A percentile compares a stretch with the other conserved stretches of the same genome.
Evolutionary conservation across 768 basidiomycete species (phyloP).

Genomic region (Auricularia sp.): DNA sequence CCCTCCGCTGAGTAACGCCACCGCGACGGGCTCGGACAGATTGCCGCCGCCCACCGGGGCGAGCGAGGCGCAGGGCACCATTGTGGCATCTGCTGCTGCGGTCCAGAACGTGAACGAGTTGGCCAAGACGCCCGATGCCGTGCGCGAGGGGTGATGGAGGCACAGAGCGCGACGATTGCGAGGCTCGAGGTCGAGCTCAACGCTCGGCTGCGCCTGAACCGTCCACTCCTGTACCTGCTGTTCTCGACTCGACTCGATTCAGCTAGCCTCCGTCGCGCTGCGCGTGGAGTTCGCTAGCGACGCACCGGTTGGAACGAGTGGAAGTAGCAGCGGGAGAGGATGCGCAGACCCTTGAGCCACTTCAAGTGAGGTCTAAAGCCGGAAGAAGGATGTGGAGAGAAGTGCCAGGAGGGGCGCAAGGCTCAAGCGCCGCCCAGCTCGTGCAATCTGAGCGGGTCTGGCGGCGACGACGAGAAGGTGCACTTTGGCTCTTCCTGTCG

Average conservation of each 20-base stretch:
- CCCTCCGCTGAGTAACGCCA: background rate
- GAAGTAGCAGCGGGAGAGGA: background rate
- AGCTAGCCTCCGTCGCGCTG: too few relatives aligned
- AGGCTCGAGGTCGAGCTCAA: too few relatives aligned
- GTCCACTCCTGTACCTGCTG: too few relatives aligned
- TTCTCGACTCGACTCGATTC: too few relatives aligned
- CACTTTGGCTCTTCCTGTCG: background rate
- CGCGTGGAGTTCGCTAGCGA: too few relatives aligned
- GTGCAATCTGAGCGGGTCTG: background rate
- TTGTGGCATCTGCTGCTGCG: background rate
- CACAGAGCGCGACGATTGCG: too few relatives aligned
- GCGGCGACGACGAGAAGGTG: background rate
- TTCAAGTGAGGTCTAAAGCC: background rate
- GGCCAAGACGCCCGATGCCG: background rate
- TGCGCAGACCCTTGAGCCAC: background rate
- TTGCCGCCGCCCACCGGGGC: background rate
- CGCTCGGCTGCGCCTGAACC: too few relatives aligned
- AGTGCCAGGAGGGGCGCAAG: background rate
- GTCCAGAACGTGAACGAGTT: background rate
- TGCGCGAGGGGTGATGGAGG: background rate
- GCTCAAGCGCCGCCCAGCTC: background rate
- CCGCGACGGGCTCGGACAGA: background rate
- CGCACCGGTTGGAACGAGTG: background rate
- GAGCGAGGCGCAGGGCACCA: background rate
- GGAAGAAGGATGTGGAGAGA: background rate